These are phyloP conservation scores for Anthracocystis panici-leucophaei DNA, from an alignment of 1,284 basidiomycete genomes.

Conservation along the genomic window DNA sequence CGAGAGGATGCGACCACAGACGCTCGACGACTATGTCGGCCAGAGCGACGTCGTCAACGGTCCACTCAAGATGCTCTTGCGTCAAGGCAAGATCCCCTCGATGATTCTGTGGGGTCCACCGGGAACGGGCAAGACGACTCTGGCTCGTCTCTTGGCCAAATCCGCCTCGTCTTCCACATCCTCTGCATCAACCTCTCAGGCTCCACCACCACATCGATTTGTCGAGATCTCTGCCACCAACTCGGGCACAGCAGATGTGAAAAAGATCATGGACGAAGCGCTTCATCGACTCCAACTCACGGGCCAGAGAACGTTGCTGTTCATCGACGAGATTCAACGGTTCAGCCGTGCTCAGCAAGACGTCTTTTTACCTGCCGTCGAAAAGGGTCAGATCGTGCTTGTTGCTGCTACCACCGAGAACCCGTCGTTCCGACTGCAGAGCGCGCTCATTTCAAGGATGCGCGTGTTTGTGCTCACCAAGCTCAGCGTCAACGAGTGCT, in stretches of 20 bases:
- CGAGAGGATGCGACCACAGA: slow-evolving; percentile 63
- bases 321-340: slow-evolving; percentile 87
- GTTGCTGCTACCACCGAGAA: slow-evolving; percentile 93
- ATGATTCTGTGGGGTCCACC: slow-evolving; percentile 68
- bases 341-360: slow-evolving; percentile 86
- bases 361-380: slow-evolving; percentile 48
- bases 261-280: slow-evolving; percentile 83
- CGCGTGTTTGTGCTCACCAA: slow-evolving; percentile 72
- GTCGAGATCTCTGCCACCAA: slow-evolving; percentile 70
- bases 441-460: slow-evolving; percentile 82
- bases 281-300: slow-evolving; percentile 78
- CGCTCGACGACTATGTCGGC: slow-evolving; percentile 63
- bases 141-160: slow-evolving; percentile 79
- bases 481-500: slow-evolving; percentile 52
- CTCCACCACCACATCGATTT: slow-evolving; percentile 51
- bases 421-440: slow-evolving; percentile 81
- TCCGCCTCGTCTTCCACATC: slow-evolving; percentile 79
- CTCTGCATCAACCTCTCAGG: slow-evolving; percentile 63
- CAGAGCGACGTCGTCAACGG: slow-evolving; percentile 59
- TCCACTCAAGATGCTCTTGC: slow-evolving; percentile 58
- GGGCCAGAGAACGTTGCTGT: slow-evolving; percentile 79
- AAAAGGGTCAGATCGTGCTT: slow-evolving; percentile 71
- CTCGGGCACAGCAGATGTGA: slow-evolving; percentile 82
- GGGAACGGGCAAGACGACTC: slow-evolving; percentile 79
- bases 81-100: slow-evolving; percentile 58